Conservation (phyloP, 164 flowering plant species). For the Stephania yunnanensis region DNA sequence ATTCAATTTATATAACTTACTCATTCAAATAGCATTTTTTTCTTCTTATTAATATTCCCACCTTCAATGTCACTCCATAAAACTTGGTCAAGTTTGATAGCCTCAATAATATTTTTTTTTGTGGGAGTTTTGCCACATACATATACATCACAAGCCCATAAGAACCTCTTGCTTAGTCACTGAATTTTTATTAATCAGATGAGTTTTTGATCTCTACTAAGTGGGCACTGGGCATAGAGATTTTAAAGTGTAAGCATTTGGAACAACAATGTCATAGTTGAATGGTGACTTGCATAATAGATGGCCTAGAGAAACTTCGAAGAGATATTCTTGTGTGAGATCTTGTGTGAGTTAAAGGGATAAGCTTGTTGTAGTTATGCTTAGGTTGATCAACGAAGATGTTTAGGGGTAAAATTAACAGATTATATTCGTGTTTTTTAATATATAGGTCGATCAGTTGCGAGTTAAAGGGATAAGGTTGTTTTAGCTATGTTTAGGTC, state of each 20-base stretch:
- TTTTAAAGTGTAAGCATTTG: background rate
- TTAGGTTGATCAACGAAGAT: no score
- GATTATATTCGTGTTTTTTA: no score
- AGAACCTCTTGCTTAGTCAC: background rate
- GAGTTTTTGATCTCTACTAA: background rate
- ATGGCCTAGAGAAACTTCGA: background rate
- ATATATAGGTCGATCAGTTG: no score
- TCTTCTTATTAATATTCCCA: background rate
- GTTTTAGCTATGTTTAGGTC: no score
- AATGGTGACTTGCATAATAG: background rate
- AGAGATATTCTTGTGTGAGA: no score
- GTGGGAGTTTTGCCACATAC: background rate
- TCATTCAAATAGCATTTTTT: no score
- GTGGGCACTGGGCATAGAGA: background rate
- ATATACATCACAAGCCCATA: background rate
- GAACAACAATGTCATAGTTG: background rate
- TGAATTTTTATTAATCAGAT: background rate
- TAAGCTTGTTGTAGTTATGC: no score
- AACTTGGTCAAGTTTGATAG: background rate
- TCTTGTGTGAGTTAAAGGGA: no score
- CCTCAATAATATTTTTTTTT: background rate
- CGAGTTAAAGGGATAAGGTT: no score
- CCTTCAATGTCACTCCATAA: background rate
- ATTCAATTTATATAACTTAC: no score
- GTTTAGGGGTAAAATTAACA: no score